Conservation (phyloP, 768 basidiomycete species). For the Hygrocybe coccinea region DNA sequence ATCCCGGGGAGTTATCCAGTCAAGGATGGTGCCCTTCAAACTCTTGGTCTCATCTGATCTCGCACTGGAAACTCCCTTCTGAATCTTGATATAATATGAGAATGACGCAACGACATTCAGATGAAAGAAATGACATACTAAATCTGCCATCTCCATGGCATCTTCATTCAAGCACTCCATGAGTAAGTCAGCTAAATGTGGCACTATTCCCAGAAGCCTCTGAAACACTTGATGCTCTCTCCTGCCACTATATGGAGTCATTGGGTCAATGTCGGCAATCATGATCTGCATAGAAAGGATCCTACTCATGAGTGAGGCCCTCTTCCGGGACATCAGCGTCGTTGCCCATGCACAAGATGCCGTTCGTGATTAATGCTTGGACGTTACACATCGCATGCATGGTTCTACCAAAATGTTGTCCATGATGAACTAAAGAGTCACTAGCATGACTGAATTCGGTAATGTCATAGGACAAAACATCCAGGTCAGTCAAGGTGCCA, state of each 20-base stretch:
- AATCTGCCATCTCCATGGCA: not conserved
- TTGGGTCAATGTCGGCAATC: not conserved
- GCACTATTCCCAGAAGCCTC: not conserved
- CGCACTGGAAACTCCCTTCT: not conserved
- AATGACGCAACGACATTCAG: not conserved
- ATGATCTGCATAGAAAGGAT: not conserved
- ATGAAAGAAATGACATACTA: not conserved
- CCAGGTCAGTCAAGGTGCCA: not conserved
- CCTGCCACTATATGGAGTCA: not conserved
- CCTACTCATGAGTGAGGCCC: not conserved
- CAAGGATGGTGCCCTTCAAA: not conserved
- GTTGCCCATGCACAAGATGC: not conserved
- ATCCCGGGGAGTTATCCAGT: not conserved
- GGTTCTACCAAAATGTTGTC: slow-evolving; percentile 3
- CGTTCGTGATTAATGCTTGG: not conserved
- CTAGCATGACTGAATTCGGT: not conserved
- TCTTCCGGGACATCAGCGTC: no score
- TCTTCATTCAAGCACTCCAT: not conserved
- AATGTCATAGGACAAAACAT: no score
- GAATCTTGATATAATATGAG: not conserved
- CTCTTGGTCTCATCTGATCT: not conserved
- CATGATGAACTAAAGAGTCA: slow-evolving; percentile 2
- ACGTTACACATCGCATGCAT: slow-evolving; percentile 2
- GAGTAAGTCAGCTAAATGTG: not conserved
- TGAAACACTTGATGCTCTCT: not conserved